phyloP scores from a whole-genome alignment of 495 filamentous ascomycete species.

The Sporormia fimetaria region DNA sequence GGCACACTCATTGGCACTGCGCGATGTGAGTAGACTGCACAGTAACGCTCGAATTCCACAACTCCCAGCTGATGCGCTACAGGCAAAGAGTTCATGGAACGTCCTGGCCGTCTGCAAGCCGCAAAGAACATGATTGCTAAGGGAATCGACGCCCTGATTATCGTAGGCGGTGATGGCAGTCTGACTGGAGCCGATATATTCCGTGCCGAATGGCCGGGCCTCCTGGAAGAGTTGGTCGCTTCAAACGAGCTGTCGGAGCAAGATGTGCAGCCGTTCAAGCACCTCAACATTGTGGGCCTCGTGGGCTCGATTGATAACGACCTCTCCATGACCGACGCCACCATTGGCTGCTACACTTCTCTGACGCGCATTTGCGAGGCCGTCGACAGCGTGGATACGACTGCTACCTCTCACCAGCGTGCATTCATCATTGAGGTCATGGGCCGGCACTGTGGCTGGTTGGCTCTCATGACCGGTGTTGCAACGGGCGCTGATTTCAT shows the following conservation, averaged over 20 bases:
- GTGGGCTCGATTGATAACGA: conserved; percentile 99
- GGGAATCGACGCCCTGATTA: conserved; percentile 91
- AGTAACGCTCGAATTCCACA: no score
- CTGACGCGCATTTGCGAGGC: conserved; percentile 84
- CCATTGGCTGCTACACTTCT: conserved; percentile 93
- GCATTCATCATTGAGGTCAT: conserved; percentile 99
- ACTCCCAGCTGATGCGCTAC: no score
- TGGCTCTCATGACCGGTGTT: conserved; percentile 92
- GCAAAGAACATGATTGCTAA: conserved; percentile 88
- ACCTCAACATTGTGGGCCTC: conserved; percentile 89
- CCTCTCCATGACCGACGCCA: conserved; percentile 91
- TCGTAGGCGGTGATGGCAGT: conserved; percentile 95
- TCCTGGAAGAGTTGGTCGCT: conserved; percentile 70
- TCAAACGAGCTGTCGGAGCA: conserved; percentile 54
- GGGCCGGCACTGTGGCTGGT: conserved; percentile 98
- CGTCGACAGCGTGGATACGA: conserved; percentile 94
- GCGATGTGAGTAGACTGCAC: no score
- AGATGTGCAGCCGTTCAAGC: conserved; percentile 58
- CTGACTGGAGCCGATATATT: conserved; percentile 95
- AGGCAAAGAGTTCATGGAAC: conserved; percentile 80
- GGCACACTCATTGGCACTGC: conserved; percentile 96
- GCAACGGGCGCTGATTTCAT: conserved; percentile 94
- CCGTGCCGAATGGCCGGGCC: conserved; percentile 75
- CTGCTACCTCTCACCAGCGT: conserved; percentile 89
- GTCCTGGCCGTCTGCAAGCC: conserved; percentile 64